Conservation (phyloP, 2,329 filamentous ascomycete species). For the Geoglossum cookeanum region DNA sequence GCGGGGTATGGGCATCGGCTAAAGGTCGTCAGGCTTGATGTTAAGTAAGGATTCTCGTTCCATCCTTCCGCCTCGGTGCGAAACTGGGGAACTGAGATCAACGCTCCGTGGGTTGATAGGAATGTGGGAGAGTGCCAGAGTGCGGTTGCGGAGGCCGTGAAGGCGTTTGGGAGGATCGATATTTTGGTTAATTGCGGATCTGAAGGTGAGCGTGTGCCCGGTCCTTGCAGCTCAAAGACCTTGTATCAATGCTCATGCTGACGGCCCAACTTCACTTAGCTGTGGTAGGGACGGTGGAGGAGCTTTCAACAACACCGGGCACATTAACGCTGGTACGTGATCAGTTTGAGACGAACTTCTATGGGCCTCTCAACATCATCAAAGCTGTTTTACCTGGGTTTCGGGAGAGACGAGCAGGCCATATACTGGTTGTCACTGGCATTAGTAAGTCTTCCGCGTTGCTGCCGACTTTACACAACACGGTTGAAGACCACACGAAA, state of each 20-base stretch:
- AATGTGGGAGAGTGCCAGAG: slow-evolving; percentile 57
- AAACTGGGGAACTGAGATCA: slow-evolving; percentile 2
- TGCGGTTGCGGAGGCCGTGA: slow-evolving; percentile 69
- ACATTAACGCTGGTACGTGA: slow-evolving; percentile 67
- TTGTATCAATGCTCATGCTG: slow-evolving; percentile 5
- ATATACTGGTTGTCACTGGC: slow-evolving; percentile 77
- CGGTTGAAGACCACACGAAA: no score
- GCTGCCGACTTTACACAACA: no score
- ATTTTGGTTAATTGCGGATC: slow-evolving; percentile 79
- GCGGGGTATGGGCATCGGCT: slow-evolving; percentile 70
- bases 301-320: slow-evolving; percentile 53
- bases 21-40: slow-evolving; percentile 38
- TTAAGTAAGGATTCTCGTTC: slow-evolving; percentile 22
- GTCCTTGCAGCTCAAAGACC: background rate
- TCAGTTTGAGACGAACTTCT: slow-evolving; percentile 90
- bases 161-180: slow-evolving; percentile 71
- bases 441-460: slow-evolving; percentile 33
- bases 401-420: slow-evolving; percentile 61
- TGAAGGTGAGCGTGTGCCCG: slow-evolving; percentile 39
- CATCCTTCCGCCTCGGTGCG: background rate
- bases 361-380: slow-evolving; percentile 90
- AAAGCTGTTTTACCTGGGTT: slow-evolving; percentile 69
- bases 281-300: slow-evolving; percentile 78
- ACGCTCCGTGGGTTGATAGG: slow-evolving; percentile 16
- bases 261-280: slow-evolving; percentile 27